phyloP scores from a whole-genome alignment of 352 stramenopile species.

The Globisporangium parvum region DNA sequence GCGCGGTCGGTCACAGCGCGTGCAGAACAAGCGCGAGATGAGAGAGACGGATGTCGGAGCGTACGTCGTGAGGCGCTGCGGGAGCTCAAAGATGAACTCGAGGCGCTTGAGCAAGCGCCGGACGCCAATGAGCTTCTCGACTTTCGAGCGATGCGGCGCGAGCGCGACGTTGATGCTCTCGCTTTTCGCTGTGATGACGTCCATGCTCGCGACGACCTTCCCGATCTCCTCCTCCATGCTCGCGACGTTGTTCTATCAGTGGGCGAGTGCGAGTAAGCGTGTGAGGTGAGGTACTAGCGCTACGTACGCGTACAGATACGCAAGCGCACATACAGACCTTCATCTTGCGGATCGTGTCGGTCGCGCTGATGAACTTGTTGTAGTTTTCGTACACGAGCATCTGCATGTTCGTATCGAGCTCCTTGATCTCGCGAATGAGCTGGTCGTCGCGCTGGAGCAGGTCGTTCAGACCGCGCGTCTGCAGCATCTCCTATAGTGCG shows the following conservation, averaged over 20 bases:
- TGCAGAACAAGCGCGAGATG: not conserved
- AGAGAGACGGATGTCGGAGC: not conserved
- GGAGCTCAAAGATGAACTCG: slow-evolving; percentile 97
- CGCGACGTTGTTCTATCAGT: slow-evolving; percentile 77
- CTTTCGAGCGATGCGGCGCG: slow-evolving; percentile 75
- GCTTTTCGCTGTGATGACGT: slow-evolving; percentile 82
- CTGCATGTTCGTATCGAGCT: slow-evolving; percentile 98
- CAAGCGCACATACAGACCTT: slow-evolving; percentile 33
- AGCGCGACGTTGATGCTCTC: slow-evolving; percentile 87
- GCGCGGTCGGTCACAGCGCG: not conserved
- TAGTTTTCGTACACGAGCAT: slow-evolving; percentile 99
- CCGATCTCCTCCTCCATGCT: slow-evolving; percentile 89
- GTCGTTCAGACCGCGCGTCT: slow-evolving; percentile 57
- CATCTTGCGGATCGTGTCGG: slow-evolving; percentile 98
- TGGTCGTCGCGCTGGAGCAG: slow-evolving; percentile 66
- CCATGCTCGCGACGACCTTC: slow-evolving; percentile 83
- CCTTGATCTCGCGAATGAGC: slow-evolving; percentile 89
- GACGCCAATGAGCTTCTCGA: slow-evolving; percentile 97
- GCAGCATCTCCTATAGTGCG: slow-evolving; percentile 43
- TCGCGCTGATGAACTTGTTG: slow-evolving; percentile 99
- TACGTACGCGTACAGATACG: not conserved
- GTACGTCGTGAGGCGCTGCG: slow-evolving; percentile 74
- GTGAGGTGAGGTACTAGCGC: not conserved
- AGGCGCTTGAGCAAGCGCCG: slow-evolving; percentile 94
- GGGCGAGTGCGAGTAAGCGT: not conserved